phyloP scores from a whole-genome alignment of 208 protist species.

The Zelonia costaricensis region DNA sequence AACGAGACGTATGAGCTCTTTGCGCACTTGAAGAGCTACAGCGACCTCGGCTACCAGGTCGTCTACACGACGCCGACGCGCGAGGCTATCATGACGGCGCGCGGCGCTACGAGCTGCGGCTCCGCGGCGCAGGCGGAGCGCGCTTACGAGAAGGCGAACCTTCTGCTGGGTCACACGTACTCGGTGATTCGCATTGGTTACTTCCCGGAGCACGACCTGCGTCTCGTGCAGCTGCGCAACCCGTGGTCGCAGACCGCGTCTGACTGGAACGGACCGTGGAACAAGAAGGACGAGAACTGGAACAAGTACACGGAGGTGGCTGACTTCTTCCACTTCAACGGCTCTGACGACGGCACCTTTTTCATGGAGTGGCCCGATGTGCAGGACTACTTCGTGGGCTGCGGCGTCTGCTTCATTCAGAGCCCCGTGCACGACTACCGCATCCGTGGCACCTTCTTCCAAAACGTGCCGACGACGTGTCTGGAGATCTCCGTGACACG shows the following conservation, averaged over 20 bases:
- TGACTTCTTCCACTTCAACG: conserved; percentile 44
- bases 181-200: conserved; percentile 56
- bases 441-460: conserved; percentile 72
- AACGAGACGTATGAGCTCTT: conserved; percentile 63
- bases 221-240: conserved; percentile 70
- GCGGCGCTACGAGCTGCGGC: conserved; percentile 26
- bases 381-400: conserved; percentile 66
- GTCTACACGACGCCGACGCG: conserved; percentile 67
- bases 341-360: conserved; percentile 57
- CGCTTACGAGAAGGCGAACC: conserved; percentile 51
- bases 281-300: conserved; percentile 62
- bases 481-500: conserved; percentile 59
- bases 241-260: conserved; percentile 42
- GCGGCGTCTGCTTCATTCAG: conserved; percentile 81
- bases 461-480: conserved; percentile 65
- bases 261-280: conserved; percentile 67
- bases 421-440: conserved; percentile 76
- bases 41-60: conserved; percentile 48
- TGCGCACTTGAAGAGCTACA: conserved; percentile 43
- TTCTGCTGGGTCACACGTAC: conserved; percentile 68
- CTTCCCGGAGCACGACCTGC: conserved; percentile 54
- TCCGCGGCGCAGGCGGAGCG: conserved; percentile 35
- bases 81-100: conserved; percentile 49
- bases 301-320: conserved; percentile 49
- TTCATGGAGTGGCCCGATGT: conserved; percentile 84